These are phyloP conservation scores for Aspergillus floridensis DNA, from an alignment of 2,329 filamentous ascomycete genomes.

Conservation along the genomic window DNA sequence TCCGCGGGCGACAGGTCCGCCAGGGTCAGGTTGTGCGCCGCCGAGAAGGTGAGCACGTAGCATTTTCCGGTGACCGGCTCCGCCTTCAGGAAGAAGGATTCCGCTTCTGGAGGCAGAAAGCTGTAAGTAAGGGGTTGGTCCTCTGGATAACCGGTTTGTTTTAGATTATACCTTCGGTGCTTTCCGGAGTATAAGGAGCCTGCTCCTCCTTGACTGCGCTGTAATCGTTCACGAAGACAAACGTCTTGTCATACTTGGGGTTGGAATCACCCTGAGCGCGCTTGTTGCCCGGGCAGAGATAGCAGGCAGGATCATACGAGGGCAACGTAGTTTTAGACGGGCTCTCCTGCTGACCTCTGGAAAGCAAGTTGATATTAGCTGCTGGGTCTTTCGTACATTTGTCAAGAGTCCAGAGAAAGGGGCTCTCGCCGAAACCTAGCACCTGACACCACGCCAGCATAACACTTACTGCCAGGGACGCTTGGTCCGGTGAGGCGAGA, in stretches of 20 bases:
- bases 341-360: slow-evolving; percentile 73
- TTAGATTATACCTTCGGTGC: slow-evolving; percentile 48
- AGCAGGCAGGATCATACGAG: slow-evolving; percentile 86
- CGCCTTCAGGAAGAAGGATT: slow-evolving; percentile 73
- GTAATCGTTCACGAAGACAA: slow-evolving; percentile 96
- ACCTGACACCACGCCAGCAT: neutral
- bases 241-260: slow-evolving; percentile 80
- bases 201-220: slow-evolving; percentile 95
- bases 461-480: slow-evolving; percentile 88
- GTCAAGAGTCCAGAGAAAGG: neutral
- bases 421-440: neutral
- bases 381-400: neutral
- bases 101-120: slow-evolving; percentile 55
- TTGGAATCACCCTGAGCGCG: slow-evolving; percentile 85
- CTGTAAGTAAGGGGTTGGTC: neutral
- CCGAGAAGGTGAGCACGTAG: slow-evolving; percentile 93
- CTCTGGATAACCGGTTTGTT: neutral
- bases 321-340: slow-evolving; percentile 69
- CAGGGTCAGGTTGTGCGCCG: slow-evolving; percentile 84
- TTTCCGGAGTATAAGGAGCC: slow-evolving; percentile 65
- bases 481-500: slow-evolving; percentile 95
- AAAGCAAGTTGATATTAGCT: neutral
- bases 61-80: slow-evolving; percentile 90
- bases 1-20: slow-evolving; percentile 78
- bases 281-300: slow-evolving; percentile 87